Evolutionary conservation across 2,329 filamentous ascomycete species (phyloP).

Genomic region (Aspergillus sp.): DNA sequence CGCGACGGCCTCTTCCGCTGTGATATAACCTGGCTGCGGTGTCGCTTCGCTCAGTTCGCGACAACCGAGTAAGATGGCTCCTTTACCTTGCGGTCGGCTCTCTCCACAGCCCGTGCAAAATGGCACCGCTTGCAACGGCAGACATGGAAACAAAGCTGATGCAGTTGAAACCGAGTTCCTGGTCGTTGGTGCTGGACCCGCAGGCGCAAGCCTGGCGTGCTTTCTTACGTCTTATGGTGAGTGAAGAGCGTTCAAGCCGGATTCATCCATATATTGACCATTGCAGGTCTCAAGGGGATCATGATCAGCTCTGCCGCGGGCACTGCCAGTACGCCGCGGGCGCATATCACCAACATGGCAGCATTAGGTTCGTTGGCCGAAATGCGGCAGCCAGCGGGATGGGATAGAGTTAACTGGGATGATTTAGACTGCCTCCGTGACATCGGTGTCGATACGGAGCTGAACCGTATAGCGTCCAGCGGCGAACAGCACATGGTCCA

Average conservation of each 20-base stretch:
- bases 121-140: neutral
- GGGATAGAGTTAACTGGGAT: neutral
- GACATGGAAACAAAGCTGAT: neutral
- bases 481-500: constrained; percentile 38
- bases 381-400: too few species aligned
- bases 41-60: too few species aligned
- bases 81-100: too few species aligned
- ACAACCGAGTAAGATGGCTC: too few species aligned
- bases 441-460: constrained; percentile 40
- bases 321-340: constrained; percentile 49
- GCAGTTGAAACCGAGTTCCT: constrained; percentile 35
- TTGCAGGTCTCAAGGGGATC: constrained; percentile 42
- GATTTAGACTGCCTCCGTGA: constrained; percentile 43
- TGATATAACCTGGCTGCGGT: too few species aligned
- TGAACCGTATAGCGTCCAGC: constrained; percentile 26
- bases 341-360: constrained; percentile 53
- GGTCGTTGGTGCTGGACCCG: constrained; percentile 45
- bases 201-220: constrained; percentile 46
- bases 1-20: too few species aligned
- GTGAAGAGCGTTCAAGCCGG: too few species aligned
- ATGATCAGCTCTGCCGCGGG: constrained; percentile 43
- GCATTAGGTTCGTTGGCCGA: constrained; percentile 30
- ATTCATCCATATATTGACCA: neutral
- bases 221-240: constrained; percentile 44
- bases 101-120: neutral